phyloP scores from a whole-genome alignment of 2,329 filamentous ascomycete species.

The Aulographum hederae region DNA sequence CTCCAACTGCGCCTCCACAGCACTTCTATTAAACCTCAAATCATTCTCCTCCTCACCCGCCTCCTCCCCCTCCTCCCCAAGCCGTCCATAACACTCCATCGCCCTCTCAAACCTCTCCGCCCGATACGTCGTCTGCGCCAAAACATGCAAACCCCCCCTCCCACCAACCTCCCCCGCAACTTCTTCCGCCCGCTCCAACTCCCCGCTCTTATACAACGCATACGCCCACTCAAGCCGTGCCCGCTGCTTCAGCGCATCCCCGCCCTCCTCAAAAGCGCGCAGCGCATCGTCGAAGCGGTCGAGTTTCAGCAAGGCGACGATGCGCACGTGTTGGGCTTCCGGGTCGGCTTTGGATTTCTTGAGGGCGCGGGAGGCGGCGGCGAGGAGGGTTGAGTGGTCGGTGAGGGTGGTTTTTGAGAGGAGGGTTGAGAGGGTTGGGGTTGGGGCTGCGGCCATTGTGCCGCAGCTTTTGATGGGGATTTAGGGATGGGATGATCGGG shows the following conservation, averaged over 20 bases:
- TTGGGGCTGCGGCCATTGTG: constrained; percentile 23
- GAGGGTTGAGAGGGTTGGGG: constrained; percentile 30
- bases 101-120: constrained; percentile 55
- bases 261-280: constrained; percentile 45
- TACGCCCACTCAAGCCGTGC: constrained; percentile 59
- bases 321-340: constrained; percentile 48
- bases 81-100: constrained; percentile 40
- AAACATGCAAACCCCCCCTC: constrained; percentile 37
- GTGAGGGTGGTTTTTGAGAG: constrained; percentile 39
- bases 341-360: constrained; percentile 39
- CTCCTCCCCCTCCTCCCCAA: constrained; percentile 28
- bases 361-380: constrained; percentile 37
- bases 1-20: constrained; percentile 52
- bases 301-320: constrained; percentile 61
- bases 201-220: constrained; percentile 65
- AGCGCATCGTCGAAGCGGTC: constrained; percentile 68
- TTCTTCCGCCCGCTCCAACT: constrained; percentile 44
- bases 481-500: too few relatives aligned
- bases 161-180: constrained; percentile 22
- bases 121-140: constrained; percentile 51
- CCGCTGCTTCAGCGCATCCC: constrained; percentile 38
- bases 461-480: too few relatives aligned
- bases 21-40: constrained; percentile 57
- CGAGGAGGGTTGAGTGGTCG: constrained; percentile 60
- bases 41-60: constrained; percentile 50